phyloP scores from a whole-genome alignment of 1,139 yeast genomes.

The Ogataea hybrid region DNA sequence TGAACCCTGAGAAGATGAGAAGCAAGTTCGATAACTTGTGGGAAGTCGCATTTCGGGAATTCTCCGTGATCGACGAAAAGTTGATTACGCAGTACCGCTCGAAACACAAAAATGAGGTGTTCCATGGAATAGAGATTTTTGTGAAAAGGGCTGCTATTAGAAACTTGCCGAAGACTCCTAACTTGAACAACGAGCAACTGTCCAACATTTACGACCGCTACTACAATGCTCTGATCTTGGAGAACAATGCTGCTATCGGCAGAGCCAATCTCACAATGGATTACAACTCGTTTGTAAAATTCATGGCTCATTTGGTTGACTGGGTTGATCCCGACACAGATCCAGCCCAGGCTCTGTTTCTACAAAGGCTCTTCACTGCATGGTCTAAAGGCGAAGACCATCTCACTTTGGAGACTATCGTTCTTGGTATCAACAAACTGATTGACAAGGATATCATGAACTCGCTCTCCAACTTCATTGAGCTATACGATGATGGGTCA shows the following conservation, averaged over 20 bases:
- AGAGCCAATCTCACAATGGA: conserved; percentile 57
- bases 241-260: conserved; percentile 64
- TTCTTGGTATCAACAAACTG: conserved; percentile 67
- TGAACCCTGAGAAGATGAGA: conserved; percentile 60
- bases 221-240: conserved; percentile 61
- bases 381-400: conserved; percentile 43
- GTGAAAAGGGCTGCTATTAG: conserved; percentile 91
- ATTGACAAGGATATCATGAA: conserved; percentile 76
- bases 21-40: conserved; percentile 88
- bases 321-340: conserved; percentile 51
- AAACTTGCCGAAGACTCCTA: conserved; percentile 70
- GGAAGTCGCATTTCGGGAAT: conserved; percentile 91
- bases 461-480: conserved; percentile 74
- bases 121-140: conserved; percentile 82
- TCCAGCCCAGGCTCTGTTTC: conserved; percentile 43
- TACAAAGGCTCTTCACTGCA: conserved; percentile 59
- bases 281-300: conserved; percentile 64
- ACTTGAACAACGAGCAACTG: conserved; percentile 56
- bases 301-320: conserved; percentile 78
- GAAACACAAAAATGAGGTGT: conserved; percentile 72
- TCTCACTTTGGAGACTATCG: conserved; percentile 67
- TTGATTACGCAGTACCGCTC: conserved; percentile 67
- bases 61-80: conserved; percentile 74
- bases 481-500: conserved; percentile 64
- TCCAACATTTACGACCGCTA: conserved; percentile 82